Conservation (phyloP, 2,329 filamentous ascomycete species). For the Ramularia endophylla region DNA sequence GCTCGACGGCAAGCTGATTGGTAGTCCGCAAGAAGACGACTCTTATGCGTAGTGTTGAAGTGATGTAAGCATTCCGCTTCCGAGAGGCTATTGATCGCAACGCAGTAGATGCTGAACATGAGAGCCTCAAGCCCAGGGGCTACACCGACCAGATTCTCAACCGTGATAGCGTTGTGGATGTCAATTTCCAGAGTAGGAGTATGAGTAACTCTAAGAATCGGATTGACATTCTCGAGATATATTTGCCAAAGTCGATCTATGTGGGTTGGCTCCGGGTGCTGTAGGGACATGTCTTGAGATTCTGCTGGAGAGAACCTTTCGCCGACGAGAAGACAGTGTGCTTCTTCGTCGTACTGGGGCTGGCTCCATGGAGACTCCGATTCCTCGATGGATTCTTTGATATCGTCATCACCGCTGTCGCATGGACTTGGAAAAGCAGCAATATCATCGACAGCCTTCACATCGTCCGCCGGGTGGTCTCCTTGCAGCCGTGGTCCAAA, state of each 20-base stretch:
- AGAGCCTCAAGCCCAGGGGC: conserved; percentile 38
- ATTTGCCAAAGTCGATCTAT: conserved; percentile 68
- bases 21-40: too few species aligned
- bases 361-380: too few species aligned
- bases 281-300: conserved; percentile 41
- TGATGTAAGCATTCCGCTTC: conserved; percentile 34
- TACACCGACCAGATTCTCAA: conserved; percentile 51
- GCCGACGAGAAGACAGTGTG: conserved; percentile 50
- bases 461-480: conserved; percentile 6
- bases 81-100: conserved; percentile 25
- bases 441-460: conserved; percentile 9
- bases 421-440: too few species aligned
- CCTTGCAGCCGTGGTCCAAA: conserved; percentile 57
- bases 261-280: conserved; percentile 60
- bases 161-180: conserved; percentile 55
- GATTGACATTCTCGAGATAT: conserved; percentile 68
- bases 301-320: conserved; percentile 32
- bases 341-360: conserved; percentile 9
- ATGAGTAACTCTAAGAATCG: conserved; percentile 65
- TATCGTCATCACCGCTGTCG: too few species aligned
- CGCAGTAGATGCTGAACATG: conserved; percentile 14
- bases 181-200: conserved; percentile 61
- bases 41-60: too few species aligned
- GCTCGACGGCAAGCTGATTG: too few species aligned
- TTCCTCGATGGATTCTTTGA: too few species aligned